These are phyloP conservation scores for Fusarium neocosmosporiellum DNA, from an alignment of 2,329 filamentous ascomycete species.

Conservation along the genomic window DNA sequence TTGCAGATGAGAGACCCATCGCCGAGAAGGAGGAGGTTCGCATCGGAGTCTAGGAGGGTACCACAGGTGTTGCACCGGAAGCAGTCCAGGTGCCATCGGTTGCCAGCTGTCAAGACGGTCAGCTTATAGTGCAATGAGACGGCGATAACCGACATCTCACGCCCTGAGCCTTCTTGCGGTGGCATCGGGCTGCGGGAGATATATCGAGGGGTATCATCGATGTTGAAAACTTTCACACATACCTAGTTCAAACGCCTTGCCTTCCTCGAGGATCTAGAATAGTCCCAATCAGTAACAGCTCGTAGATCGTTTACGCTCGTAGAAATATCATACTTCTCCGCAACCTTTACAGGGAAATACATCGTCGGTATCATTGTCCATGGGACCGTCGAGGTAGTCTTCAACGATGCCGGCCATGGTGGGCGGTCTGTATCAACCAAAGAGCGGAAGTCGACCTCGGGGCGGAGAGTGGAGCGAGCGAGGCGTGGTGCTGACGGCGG, in stretches of 20 bases:
- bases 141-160: slow-evolving; percentile 15
- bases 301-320: background rate
- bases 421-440: slow-evolving; percentile 27
- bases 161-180: slow-evolving; percentile 21
- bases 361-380: slow-evolving; percentile 85
- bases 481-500: slow-evolving; percentile 21
- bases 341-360: slow-evolving; percentile 92
- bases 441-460: slow-evolving; percentile 13
- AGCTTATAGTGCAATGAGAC: slow-evolving; percentile 38
- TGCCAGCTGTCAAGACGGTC: slow-evolving; percentile 73
- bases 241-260: slow-evolving; percentile 98
- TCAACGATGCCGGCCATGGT: slow-evolving; percentile 65
- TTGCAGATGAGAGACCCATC: slow-evolving; percentile 99
- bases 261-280: slow-evolving; percentile 91
- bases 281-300: slow-evolving; percentile 29
- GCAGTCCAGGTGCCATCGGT: slow-evolving; percentile 98
- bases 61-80: slow-evolving; percentile 97
- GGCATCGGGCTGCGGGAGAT: background rate
- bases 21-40: slow-evolving; percentile 94
- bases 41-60: slow-evolving; percentile 96
- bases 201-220: background rate
- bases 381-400: slow-evolving; percentile 71
- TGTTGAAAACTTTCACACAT: slow-evolving; percentile 50
- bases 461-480: slow-evolving; percentile 19
- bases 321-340: slow-evolving; percentile 75